phyloP scores from a whole-genome alignment of 371 early-diverging fungal species.

The Syncephalastrum monosporum region DNA sequence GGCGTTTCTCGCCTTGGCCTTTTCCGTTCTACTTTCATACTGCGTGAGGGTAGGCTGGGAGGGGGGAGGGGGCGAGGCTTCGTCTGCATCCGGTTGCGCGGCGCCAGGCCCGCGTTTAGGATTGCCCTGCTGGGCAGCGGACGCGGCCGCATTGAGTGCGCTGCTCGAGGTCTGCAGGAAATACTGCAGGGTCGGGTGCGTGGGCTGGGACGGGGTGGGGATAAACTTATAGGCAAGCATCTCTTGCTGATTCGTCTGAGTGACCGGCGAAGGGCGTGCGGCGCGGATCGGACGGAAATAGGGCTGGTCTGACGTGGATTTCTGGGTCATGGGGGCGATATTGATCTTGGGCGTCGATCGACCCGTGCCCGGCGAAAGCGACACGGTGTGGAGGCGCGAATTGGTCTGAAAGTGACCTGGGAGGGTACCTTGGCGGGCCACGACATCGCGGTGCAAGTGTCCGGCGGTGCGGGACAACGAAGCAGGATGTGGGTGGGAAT shows the following conservation, averaged over 20 bases:
- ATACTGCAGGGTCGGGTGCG: slow-evolving; percentile 47
- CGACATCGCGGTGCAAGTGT: too few species aligned
- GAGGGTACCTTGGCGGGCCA: slow-evolving; percentile 9
- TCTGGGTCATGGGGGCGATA: slow-evolving; percentile 20
- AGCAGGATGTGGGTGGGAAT: neutral
- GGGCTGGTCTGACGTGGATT: neutral
- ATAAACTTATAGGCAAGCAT: too few species aligned
- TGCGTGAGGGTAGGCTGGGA: too few species aligned
- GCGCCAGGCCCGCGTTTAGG: too few species aligned
- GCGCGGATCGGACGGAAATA: neutral
- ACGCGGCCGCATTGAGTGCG: slow-evolving; percentile 41
- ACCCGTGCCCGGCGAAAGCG: slow-evolving; percentile 6
- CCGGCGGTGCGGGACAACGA: too few species aligned
- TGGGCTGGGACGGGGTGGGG: slow-evolving; percentile 2
- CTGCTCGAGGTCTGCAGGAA: slow-evolving; percentile 46
- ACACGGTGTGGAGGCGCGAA: slow-evolving; percentile 20
- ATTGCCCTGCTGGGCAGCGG: slow-evolving; percentile 21
- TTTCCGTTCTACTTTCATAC: too few species aligned
- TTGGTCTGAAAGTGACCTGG: slow-evolving; percentile 23
- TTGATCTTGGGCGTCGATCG: slow-evolving; percentile 20
- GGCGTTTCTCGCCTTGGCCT: too few species aligned
- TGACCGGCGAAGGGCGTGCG: slow-evolving; percentile 1
- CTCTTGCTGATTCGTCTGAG: neutral
- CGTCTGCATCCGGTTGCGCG: too few species aligned
- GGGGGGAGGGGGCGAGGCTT: too few species aligned